Conservation (phyloP, 768 basidiomycete species). For the Lyophyllum atratum region DNA sequence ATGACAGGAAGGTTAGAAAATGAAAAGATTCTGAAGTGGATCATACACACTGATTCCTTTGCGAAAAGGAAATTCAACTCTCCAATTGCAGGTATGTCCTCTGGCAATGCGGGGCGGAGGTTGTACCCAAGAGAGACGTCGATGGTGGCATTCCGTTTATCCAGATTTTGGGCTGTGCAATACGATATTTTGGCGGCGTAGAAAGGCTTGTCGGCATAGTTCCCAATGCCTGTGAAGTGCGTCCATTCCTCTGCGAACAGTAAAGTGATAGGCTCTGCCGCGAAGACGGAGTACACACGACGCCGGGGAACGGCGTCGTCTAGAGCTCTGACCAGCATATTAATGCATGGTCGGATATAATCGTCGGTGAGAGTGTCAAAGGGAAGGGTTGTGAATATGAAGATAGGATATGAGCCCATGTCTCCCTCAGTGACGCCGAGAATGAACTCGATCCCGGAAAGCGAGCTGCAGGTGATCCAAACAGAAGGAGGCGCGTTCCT, state of each 20-base stretch:
- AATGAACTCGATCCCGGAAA: slow-evolving; percentile 46
- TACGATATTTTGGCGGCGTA: slow-evolving; percentile 62
- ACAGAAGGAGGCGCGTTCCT: slow-evolving; percentile 18
- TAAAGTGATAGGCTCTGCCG: slow-evolving; percentile 45
- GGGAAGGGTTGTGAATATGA: slow-evolving; percentile 54
- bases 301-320: slow-evolving; percentile 27
- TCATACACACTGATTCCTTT: slow-evolving; percentile 50
- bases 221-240: slow-evolving; percentile 39
- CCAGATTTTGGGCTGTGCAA: slow-evolving; percentile 50
- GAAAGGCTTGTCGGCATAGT: slow-evolving; percentile 43
- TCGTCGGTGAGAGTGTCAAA: slow-evolving; percentile 37
- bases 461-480: slow-evolving; percentile 36
- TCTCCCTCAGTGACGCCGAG: slow-evolving; percentile 58
- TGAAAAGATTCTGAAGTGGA: background rate
- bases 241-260: slow-evolving; percentile 54
- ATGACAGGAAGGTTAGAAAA: background rate
- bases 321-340: slow-evolving; percentile 37
- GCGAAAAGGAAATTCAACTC: slow-evolving; percentile 59
- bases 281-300: slow-evolving; percentile 70
- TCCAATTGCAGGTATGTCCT: slow-evolving; percentile 43
- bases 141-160: slow-evolving; percentile 16
- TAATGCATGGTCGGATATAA: slow-evolving; percentile 41
- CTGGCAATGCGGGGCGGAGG: slow-evolving; percentile 43
- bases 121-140: slow-evolving; percentile 28
- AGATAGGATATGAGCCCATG: slow-evolving; percentile 66